These are phyloP conservation scores for Pseudovirgaria hyperparasitica DNA, from an alignment of 2,329 filamentous ascomycete species.

Conservation along the genomic window DNA sequence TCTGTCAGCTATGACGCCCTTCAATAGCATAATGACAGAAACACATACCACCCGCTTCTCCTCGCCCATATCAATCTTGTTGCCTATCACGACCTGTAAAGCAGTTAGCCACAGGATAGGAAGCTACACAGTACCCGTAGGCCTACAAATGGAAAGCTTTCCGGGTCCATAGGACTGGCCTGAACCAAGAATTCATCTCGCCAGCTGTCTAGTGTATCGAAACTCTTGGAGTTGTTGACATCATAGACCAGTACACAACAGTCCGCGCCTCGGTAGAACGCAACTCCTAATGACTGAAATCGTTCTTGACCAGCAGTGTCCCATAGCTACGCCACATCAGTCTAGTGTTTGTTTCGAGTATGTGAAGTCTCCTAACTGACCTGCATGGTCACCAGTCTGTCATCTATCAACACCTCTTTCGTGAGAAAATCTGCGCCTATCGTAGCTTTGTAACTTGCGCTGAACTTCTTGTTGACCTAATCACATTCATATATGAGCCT, in stretches of 20 bases:
- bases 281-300: constrained; percentile 93
- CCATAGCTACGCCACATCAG: constrained; percentile 58
- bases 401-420: constrained; percentile 93
- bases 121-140: neutral
- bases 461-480: constrained; percentile 99
- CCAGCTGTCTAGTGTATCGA: constrained; percentile 97
- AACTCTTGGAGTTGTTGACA: constrained; percentile 98
- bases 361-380: constrained; percentile 33
- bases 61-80: constrained; percentile 98
- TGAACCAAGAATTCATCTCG: constrained; percentile 97
- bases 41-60: constrained; percentile 73
- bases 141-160: constrained; percentile 93
- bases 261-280: constrained; percentile 94
- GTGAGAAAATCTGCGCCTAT: constrained; percentile 98
- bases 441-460: constrained; percentile 97
- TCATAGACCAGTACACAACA: constrained; percentile 97
- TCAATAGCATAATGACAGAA: neutral
- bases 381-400: constrained; percentile 97
- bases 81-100: constrained; percentile 75
- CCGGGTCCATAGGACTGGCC: constrained; percentile 87
- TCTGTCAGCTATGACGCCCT: constrained; percentile 11
- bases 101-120: constrained; percentile 8
- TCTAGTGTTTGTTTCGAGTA: neutral
- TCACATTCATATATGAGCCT: constrained; percentile 5
- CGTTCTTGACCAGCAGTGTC: constrained; percentile 95